Evolutionary conservation across 805 yeast species (phyloP).

Genomic region (Tetrapisispora arboricola): DNA sequence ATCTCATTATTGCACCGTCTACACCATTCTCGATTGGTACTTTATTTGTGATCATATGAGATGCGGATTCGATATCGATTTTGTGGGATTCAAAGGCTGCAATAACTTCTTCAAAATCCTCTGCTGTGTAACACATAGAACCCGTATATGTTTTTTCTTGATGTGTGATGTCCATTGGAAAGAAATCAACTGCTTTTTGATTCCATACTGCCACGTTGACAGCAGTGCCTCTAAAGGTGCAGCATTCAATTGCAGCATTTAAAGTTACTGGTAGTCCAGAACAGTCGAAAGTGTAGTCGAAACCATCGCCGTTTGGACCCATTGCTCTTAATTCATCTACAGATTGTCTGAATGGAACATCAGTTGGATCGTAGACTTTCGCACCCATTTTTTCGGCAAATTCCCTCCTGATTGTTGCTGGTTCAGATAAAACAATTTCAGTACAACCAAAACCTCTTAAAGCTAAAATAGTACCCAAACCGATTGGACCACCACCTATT

Average conservation of each 20-base stretch:
- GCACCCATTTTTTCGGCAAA: constrained; percentile 43
- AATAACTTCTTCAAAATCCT: constrained; percentile 50
- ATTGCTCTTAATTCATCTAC: constrained; percentile 31
- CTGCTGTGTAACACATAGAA: constrained; percentile 50
- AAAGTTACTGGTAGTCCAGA: constrained; percentile 44
- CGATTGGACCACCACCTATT: constrained; percentile 56
- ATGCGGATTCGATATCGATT: constrained; percentile 36
- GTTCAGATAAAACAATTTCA: constrained; percentile 44
- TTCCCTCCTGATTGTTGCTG: constrained; percentile 41
- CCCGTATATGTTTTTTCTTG: constrained; percentile 49
- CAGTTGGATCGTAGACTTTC: constrained; percentile 39
- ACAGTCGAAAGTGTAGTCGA: constrained; percentile 43
- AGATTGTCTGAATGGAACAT: constrained; percentile 29
- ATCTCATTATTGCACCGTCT: constrained; percentile 41
- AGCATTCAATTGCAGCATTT: constrained; percentile 39
- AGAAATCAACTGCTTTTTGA: constrained; percentile 35
- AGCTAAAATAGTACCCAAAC: constrained; percentile 49
- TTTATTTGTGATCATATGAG: constrained; percentile 43
- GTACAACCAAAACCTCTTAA: constrained; percentile 42
- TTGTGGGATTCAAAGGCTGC: constrained; percentile 39
- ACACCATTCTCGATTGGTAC: constrained; percentile 41
- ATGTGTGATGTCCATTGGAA: constrained; percentile 47
- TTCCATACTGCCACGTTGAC: constrained; percentile 63
- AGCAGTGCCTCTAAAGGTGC: constrained; percentile 46
- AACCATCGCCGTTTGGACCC: constrained; percentile 38